A percentile compares a stretch with the other conserved stretches of the same genome.
Evolutionary conservation across 495 filamentous ascomycete genomes (phyloP).

Genomic region (Penicillium maclennaniae): DNA sequence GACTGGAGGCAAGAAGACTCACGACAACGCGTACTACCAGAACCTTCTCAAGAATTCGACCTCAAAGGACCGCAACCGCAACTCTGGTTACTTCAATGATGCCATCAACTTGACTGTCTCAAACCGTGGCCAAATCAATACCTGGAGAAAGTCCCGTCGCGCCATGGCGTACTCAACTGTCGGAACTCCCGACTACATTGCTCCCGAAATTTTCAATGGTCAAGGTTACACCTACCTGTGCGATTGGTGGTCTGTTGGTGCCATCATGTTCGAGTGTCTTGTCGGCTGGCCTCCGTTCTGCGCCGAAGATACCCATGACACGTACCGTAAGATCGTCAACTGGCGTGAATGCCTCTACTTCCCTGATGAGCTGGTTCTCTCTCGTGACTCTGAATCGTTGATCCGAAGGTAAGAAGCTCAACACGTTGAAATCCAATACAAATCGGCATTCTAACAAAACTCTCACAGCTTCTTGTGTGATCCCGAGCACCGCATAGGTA

Average conservation of each 20-base stretch:
- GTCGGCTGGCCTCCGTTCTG: slow-evolving; percentile 99
- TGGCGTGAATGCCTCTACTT: slow-evolving; percentile 96
- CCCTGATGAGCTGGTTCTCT: slow-evolving; percentile 86
- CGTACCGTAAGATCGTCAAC: slow-evolving; percentile 98
- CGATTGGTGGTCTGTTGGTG: slow-evolving; percentile 98
- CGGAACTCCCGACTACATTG: slow-evolving; percentile 97
- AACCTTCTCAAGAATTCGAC: slow-evolving; percentile 86
- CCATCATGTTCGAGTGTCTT: slow-evolving; percentile 99
- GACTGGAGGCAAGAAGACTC: slow-evolving; percentile 94
- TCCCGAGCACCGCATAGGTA: slow-evolving; percentile 75
- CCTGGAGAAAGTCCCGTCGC: slow-evolving; percentile 92
- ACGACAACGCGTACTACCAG: slow-evolving; percentile 98
- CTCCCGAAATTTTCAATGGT: slow-evolving; percentile 95
- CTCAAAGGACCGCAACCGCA: slow-evolving; percentile 64
- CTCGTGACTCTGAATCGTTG: slow-evolving; percentile 79
- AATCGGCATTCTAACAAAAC: slow-evolving; percentile 10
- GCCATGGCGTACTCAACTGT: slow-evolving; percentile 98
- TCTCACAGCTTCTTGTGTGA: slow-evolving; percentile 80
- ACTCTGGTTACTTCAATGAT: slow-evolving; percentile 85
- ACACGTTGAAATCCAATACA: background rate
- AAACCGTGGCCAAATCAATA: slow-evolving; percentile 94
- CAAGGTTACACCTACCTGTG: slow-evolving; percentile 94
- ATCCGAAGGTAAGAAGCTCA: slow-evolving; percentile 65
- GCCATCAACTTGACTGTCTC: slow-evolving; percentile 98
- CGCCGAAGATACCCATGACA: slow-evolving; percentile 93